Evolutionary conservation across 805 yeast genomes (phyloP).

Genomic region (Jamesozyma spencerorum): DNA sequence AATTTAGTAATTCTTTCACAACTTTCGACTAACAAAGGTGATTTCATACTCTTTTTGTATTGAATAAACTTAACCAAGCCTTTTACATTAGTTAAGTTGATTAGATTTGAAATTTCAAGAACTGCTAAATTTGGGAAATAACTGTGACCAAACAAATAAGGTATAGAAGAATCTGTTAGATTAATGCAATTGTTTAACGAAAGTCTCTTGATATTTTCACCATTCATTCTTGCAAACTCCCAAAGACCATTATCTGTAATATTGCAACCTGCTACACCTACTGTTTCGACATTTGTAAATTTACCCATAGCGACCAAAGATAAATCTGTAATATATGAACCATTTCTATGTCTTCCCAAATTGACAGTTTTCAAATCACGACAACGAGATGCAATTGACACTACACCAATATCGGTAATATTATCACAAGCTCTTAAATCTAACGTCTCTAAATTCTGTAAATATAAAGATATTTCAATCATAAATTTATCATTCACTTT

Average conservation of each 20-base stretch:
- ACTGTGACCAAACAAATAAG: slow-evolving; percentile 35
- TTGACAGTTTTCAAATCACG: slow-evolving; percentile 50
- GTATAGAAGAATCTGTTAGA: slow-evolving; percentile 51
- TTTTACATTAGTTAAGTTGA: slow-evolving; percentile 45
- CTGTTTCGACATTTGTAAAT: slow-evolving; percentile 51
- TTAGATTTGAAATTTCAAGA: slow-evolving; percentile 62
- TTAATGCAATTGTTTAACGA: slow-evolving; percentile 65
- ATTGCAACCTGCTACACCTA: slow-evolving; percentile 85
- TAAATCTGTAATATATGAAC: slow-evolving; percentile 60
- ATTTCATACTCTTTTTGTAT: slow-evolving; percentile 36
- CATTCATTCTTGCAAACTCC: slow-evolving; percentile 58
- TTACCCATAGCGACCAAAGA: slow-evolving; percentile 50
- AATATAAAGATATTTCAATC: slow-evolving; percentile 39
- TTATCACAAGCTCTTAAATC: slow-evolving; percentile 80
- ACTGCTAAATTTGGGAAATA: slow-evolving; percentile 56
- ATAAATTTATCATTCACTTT: slow-evolving; percentile 53
- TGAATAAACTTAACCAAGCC: slow-evolving; percentile 64
- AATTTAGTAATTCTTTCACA: slow-evolving; percentile 60
- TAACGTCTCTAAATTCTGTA: slow-evolving; percentile 52
- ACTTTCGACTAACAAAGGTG: slow-evolving; percentile 60
- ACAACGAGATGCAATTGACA: slow-evolving; percentile 56
- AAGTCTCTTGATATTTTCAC: slow-evolving; percentile 47
- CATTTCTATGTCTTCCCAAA: slow-evolving; percentile 67
- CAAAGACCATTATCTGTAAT: slow-evolving; percentile 70
- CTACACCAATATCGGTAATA: slow-evolving; percentile 67